Conservation (phyloP, 306 rosid species). For the Prunus fruticosa region DNA sequence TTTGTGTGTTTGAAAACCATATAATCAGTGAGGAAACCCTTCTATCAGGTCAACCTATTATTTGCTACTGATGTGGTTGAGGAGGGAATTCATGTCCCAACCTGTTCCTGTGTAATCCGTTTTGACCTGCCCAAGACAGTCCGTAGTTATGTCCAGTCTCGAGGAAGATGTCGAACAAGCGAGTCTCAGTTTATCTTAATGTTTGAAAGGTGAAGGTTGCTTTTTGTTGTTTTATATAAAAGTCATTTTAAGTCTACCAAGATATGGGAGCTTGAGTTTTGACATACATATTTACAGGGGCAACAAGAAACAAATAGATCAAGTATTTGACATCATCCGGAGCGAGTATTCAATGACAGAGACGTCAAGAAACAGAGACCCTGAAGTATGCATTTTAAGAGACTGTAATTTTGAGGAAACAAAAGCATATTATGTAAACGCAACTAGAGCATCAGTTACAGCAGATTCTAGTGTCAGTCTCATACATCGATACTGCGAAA, state of each 20-base stretch:
- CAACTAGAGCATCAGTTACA: conserved; percentile 75
- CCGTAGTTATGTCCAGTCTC: conserved; percentile 85
- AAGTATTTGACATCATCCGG: conserved; percentile 60
- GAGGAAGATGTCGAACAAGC: conserved; percentile 75
- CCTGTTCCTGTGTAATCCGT: conserved; percentile 82
- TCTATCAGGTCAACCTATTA: conserved; percentile 73
- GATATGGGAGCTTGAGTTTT: not conserved
- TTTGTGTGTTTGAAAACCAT: conserved; percentile 24
- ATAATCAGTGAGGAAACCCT: conserved; percentile 29
- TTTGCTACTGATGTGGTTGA: conserved; percentile 92
- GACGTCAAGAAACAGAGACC: conserved; percentile 53
- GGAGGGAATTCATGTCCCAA: conserved; percentile 90
- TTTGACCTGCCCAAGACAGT: conserved; percentile 91
- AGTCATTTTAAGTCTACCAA: not conserved
- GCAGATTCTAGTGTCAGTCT: conserved; percentile 65
- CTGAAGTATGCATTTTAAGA: conserved; percentile 34
- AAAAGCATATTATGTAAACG: conserved; percentile 50
- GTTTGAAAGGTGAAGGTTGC: conserved; percentile 72
- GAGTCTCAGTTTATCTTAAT: conserved; percentile 68
- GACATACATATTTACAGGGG: conserved; percentile 45
- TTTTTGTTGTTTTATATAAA: conserved; percentile 14
- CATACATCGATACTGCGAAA: conserved; percentile 60
- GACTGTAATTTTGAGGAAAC: conserved; percentile 29
- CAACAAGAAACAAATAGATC: conserved; percentile 63
- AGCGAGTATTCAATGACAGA: conserved; percentile 74